phyloP scores from a whole-genome alignment of 768 basidiomycete species.

The Kwoniella botswanensis region DNA sequence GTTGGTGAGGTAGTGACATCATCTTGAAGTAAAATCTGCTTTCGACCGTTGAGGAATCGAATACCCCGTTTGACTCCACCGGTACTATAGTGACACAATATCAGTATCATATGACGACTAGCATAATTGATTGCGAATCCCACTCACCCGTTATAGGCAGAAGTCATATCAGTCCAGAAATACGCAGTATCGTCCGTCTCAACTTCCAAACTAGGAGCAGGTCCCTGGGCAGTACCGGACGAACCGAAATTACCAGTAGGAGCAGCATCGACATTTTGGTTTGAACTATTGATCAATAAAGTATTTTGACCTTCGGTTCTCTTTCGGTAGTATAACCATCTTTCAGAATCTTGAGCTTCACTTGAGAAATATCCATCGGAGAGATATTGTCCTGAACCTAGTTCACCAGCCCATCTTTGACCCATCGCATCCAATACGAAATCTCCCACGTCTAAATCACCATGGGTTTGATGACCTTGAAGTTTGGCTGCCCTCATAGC shows the following conservation, averaged over 20 bases:
- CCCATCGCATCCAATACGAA: constrained; percentile 95
- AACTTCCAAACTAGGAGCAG: constrained; percentile 75
- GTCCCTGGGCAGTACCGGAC: constrained; percentile 69
- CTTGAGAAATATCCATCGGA: constrained; percentile 76
- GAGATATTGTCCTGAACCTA: constrained; percentile 85
- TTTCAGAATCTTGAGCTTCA: constrained; percentile 69
- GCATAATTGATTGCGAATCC: background rate
- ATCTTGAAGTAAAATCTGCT: constrained; percentile 90
- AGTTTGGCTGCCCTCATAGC: constrained; percentile 85
- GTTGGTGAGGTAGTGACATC: constrained; percentile 69
- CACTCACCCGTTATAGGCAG: constrained; percentile 64
- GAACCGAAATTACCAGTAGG: constrained; percentile 69
- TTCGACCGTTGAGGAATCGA: constrained; percentile 77
- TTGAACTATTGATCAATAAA: constrained; percentile 71
- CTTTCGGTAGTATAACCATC: constrained; percentile 96
- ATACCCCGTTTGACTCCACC: constrained; percentile 81
- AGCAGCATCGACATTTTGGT: constrained; percentile 75
- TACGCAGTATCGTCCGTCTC: constrained; percentile 75
- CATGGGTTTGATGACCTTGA: constrained; percentile 88
- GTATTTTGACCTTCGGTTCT: constrained; percentile 98
- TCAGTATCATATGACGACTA: background rate
- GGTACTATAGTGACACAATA: constrained; percentile 33
- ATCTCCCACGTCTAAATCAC: constrained; percentile 91
- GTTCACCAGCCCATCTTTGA: constrained; percentile 91
- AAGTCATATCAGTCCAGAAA: constrained; percentile 76